Base-by-base conservation (phyloP, 108 stramenopile species). In the Bacterosira constricta region DNA sequence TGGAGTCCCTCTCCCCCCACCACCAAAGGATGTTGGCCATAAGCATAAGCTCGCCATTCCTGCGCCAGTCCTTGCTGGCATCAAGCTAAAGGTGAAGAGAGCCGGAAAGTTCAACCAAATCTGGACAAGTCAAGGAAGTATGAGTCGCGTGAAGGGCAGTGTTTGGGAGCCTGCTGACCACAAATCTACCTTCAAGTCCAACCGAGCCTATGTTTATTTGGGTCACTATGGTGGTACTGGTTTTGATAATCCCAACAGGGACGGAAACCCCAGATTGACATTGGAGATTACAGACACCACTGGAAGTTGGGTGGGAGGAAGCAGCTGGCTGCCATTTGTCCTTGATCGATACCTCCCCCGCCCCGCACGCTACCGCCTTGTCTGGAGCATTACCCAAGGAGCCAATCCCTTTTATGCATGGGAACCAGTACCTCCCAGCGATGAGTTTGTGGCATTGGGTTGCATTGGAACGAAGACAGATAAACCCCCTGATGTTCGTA, bases 391-490 rank as follows among this genome's bases (percentile, higher is more conserved):
- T 11, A 93, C 94, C 26, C 89, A 91, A 57, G 96, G 97, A 27
- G 88, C 87, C 55, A 96, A 96, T 41, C 93, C 89, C 18, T 92
- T 99, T 57, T 98, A 94, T 72, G 92, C 91, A 3, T 99, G 98
- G 98, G 93, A 97, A 66, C 95, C 98, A 5, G 89, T 98, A 3
- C 96, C 98, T 29, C 98, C 98, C 2, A 91, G 94, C 51, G 95
- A 96, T 26, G 89, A 89, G 55, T 99, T 98, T 79, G 96, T 97
- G 3, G 96, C 97, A 5, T 77, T 99, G 35, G 98, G 98, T 27
- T 98, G 97, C 73, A 75, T 96, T 27, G 93, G 90, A 10, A 96
- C 92, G n/a, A 97, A 89, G 49, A 88, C 79, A 20, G 96, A 97
- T 42, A 91, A 90, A 50, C 92, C 95, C 5, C 98, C 98, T 12